Evolutionary conservation across 345 rosid species (phyloP), one percentile per base, ranked within the genome.

Genomic region (Euclidium syriacum): DNA sequence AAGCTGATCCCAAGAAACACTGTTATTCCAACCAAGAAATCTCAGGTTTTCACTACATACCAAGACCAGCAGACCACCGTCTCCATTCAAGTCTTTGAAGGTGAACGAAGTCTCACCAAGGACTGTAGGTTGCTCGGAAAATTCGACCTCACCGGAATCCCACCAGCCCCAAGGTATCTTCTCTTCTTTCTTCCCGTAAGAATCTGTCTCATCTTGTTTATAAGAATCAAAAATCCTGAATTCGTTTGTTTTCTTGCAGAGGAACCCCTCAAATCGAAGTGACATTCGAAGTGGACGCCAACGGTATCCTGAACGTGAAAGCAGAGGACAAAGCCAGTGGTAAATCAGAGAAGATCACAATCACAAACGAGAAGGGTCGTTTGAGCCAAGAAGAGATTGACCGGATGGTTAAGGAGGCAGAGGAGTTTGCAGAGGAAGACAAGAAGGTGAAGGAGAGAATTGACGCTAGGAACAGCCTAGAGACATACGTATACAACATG

Each of bases 401-500:
- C 22, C 34, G 70, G 34, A 70, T 70, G 74, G 74, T 70, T 3
- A 61, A 62, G 41, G 74, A 70, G 57, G 74, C 74, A 10, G 74
- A 70, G 62, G 74, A 70, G 62, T 70, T 70, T 62, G 63, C 74
- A 14, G 74, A 70, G 53, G 74, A 70, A 36, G 74, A 70, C 57
- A 70, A 70, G 64, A 70, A 72, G 66, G 71, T 72, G 55, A 72
- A 72, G 34, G 75, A 72, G 54, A 88, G 47, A 52, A 83, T 91
- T 1, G 98, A 91, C 22, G 95, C 98, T 0, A 90, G 98, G 5
- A 91, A 91, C 80, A 67, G 89, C 56, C 67, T 91, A 10, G 98
- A 91, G 75, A 88, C 96, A 2, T 91, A 91, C 14, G 51, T 86
- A 6, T 88, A 91, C 76, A 91, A 91, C 86, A 83, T 91, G 98